phyloP scores from a whole-genome alignment of 1,139 yeast species.

The Candida frijolesensis region DNA sequence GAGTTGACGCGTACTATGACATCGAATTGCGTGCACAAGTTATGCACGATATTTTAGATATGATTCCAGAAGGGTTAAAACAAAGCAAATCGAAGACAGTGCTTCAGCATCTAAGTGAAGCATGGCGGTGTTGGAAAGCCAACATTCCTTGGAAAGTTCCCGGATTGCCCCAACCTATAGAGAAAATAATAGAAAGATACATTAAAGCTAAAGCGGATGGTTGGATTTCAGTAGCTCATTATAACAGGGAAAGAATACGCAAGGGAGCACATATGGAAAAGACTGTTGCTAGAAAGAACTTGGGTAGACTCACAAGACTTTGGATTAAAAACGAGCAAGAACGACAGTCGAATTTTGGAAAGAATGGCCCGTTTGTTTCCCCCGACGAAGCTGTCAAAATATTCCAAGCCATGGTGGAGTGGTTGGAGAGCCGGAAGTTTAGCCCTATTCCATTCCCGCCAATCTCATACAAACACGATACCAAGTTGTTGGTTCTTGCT shows the following conservation, averaged over 20 bases:
- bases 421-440: slow-evolving; percentile 88
- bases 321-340: slow-evolving; percentile 95
- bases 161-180: slow-evolving; percentile 91
- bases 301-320: slow-evolving; percentile 86
- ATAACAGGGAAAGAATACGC: slow-evolving; percentile 84
- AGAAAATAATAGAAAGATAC: slow-evolving; percentile 81
- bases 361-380: slow-evolving; percentile 83
- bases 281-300: slow-evolving; percentile 88
- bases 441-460: slow-evolving; percentile 95
- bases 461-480: slow-evolving; percentile 86
- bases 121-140: slow-evolving; percentile 99
- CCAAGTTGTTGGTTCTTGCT: slow-evolving; percentile 85
- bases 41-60: slow-evolving; percentile 91
- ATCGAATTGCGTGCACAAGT: slow-evolving; percentile 92
- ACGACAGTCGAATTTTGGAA: slow-evolving; percentile 76
- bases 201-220: slow-evolving; percentile 96
- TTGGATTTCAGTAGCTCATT: slow-evolving; percentile 93
- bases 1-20: slow-evolving; percentile 94
- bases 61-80: slow-evolving; percentile 94
- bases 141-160: slow-evolving; percentile 98
- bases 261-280: slow-evolving; percentile 92
- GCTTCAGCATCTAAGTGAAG: slow-evolving; percentile 92
- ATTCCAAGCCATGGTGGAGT: slow-evolving; percentile 84
- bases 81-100: slow-evolving; percentile 87
- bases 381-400: slow-evolving; percentile 89